Evolutionary conservation across 345 rosid species (phyloP).

Genomic region (rapeseed (Brassica napus)): DNA sequence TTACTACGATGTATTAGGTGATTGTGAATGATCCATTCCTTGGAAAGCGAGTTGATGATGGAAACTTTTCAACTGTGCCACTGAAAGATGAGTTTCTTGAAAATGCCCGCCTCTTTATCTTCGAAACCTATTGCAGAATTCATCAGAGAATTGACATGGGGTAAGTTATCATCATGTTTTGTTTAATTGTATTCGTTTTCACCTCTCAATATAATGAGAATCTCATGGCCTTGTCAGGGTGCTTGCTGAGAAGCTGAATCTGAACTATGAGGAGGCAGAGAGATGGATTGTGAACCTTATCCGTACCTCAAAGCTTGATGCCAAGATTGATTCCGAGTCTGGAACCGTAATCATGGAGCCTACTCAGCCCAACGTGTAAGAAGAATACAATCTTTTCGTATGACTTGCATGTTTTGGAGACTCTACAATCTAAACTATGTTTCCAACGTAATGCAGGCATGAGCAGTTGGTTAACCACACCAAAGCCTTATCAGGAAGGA

Average conservation of each 20-base stretch:
- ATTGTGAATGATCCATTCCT: slow-evolving; percentile 98
- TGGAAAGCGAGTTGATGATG: slow-evolving; percentile 86
- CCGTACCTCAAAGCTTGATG: slow-evolving; percentile 89
- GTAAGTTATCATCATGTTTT: slow-evolving; percentile 42
- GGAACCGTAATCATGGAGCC: slow-evolving; percentile 93
- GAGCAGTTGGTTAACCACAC: slow-evolving; percentile 95
- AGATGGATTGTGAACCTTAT: slow-evolving; percentile 98
- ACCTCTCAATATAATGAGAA: neutral
- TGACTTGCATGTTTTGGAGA: too few relatives aligned
- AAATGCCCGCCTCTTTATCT: slow-evolving; percentile 93
- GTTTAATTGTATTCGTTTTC: neutral
- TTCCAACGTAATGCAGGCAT: slow-evolving; percentile 49
- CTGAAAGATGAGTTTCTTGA: slow-evolving; percentile 95
- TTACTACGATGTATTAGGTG: slow-evolving; percentile 50
- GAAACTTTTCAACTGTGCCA: slow-evolving; percentile 72
- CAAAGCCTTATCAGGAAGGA: slow-evolving; percentile 81
- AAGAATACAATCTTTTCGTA: slow-evolving; percentile 15
- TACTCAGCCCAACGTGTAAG: slow-evolving; percentile 81
- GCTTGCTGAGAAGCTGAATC: slow-evolving; percentile 87
- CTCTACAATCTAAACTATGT: neutral
- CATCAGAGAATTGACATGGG: slow-evolving; percentile 95
- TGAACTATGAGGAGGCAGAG: slow-evolving; percentile 91
- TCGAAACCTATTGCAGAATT: slow-evolving; percentile 94
- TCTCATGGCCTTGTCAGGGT: slow-evolving; percentile 52
- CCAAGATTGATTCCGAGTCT: slow-evolving; percentile 80